Evolutionary conservation across 352 stramenopile species (phyloP).

Genomic region (Pythium brassicae): DNA sequence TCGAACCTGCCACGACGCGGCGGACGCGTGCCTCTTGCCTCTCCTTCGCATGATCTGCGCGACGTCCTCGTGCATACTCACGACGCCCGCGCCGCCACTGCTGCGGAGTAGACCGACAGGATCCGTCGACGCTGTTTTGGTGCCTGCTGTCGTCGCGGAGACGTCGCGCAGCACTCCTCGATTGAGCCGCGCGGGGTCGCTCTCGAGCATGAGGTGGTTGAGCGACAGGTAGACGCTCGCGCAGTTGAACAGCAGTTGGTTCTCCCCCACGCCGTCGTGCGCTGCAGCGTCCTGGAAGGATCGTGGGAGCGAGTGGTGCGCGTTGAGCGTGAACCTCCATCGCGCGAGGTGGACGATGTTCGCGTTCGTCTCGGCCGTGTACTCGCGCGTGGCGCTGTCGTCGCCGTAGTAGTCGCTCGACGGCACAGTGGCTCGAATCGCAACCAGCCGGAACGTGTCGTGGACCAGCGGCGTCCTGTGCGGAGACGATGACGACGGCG

Average conservation of each 20-base stretch:
- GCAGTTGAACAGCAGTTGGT: conserved; percentile 30
- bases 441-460: conserved; percentile 41
- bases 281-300: neutral
- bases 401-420: conserved; percentile 50
- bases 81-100: neutral
- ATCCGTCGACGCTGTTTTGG: neutral
- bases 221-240: conserved; percentile 29
- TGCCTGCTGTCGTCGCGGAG: neutral
- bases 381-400: conserved; percentile 56
- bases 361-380: conserved; percentile 56
- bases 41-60: neutral
- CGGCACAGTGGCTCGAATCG: conserved; percentile 51
- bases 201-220: conserved; percentile 33
- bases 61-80: neutral
- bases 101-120: neutral
- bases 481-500: neutral
- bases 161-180: conserved; percentile 22
- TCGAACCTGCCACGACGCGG: conserved; percentile 45
- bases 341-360: conserved; percentile 41
- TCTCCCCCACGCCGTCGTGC: conserved; percentile 15
- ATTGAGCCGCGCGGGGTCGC: conserved; percentile 16
- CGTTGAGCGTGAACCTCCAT: conserved; percentile 36
- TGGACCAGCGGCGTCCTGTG: neutral
- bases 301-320: neutral
- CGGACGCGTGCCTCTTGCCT: neutral